Evolutionary conservation across 768 basidiomycete genomes (phyloP), one percentile per base, ranked within the genome.

Genomic region (Tricholoma sp.): DNA sequence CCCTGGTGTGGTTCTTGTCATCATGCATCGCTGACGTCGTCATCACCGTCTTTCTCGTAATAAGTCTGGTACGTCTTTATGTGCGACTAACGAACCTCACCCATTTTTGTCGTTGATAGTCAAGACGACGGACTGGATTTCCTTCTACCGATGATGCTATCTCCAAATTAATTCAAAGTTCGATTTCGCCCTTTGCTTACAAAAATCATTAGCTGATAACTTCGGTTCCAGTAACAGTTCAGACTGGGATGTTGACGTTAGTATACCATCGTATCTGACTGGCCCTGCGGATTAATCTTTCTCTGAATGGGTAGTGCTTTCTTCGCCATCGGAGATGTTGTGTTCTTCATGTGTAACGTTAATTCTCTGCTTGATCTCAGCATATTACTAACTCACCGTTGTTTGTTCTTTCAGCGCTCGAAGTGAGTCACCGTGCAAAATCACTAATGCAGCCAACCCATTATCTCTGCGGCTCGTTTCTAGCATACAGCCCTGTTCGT

Each of bases 401-500:
- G 19, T 9, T 18, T 10, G 2, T 46, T 5, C 22, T 24, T 24
- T 21, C 22, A 46, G 45, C 45, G 45, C 45, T 46, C 45, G 45
- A 46, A 16, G 45, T 46, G 45, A 46, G 45, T 24, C 14, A 12
- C 22, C 12, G 18, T 46, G 11, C 3, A 22, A 11, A 24, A 6
- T 5, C 22, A 5, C 12, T 5, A 22, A 24, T 46, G 5, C 9
- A n/a, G 22, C 11, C 11, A 21, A 21, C 22, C 14, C 8, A 46
- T 22, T 24, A 12, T 6, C 4, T 41, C 12, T 24, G 21, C 16
- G 22, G 1, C 11, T 16, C 5, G 34, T 35, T 47, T 53, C n/a
- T 45, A 79, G 78, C 73, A 71, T 51, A 76, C 77, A 12, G 74
- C 77, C 21, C 59, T 79, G 77, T 79, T 62, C 65, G 77, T 67